Evolutionary conservation across 208 protist genomes (phyloP), one percentile per base, ranked within the genome.

Genomic region (Kentomonas sorsogonicus): DNA sequence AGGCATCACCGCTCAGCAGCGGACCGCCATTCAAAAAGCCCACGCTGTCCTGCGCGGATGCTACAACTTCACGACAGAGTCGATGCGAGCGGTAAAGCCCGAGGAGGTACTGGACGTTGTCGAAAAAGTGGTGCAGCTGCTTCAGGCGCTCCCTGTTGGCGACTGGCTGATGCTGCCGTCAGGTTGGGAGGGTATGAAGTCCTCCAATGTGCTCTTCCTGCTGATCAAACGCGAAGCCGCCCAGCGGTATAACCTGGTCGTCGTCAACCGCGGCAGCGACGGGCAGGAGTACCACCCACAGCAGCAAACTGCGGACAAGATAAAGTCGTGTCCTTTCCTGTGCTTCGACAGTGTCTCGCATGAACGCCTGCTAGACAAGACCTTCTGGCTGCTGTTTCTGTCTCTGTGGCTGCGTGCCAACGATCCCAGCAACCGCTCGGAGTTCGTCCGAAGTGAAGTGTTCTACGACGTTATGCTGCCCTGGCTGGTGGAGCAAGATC

Each of bases 391-490:
- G 36, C 29, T 90, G n/a, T 44, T 77, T 30, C 51, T 88, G n/a
- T 82, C 83, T 22, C 56, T 91, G 34, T 91, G 76, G 76, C 86
- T 86, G 73, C 62, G 74, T 23, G 43, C 52, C 38, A 88, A 86
- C 45, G 72, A 76, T 53, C 77, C 83, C 25, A 44, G 69, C 31
- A 66, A 70, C 43, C 63, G 51, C 7, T 93, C 85, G 11, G 85
- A 93, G 77, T 93, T 79, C 59, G 70, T 77, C 56, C 75, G 85
- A 1, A 67, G 48, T n/a, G 85, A 93, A 51, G 85, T 93, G 16
- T 82, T 93, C 45, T 93, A 93, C 60, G 85, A 93, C 38, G 79
- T 87, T 27, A 61, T 93, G 23, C 66, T 93, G 40, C 86, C 86
- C 41, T 93, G 83, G 83, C 59, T 93, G 18, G 67, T 77, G 40